phyloP scores from a whole-genome alignment of 106 monocot genomes.

The Apostasia shenzhenica region DNA sequence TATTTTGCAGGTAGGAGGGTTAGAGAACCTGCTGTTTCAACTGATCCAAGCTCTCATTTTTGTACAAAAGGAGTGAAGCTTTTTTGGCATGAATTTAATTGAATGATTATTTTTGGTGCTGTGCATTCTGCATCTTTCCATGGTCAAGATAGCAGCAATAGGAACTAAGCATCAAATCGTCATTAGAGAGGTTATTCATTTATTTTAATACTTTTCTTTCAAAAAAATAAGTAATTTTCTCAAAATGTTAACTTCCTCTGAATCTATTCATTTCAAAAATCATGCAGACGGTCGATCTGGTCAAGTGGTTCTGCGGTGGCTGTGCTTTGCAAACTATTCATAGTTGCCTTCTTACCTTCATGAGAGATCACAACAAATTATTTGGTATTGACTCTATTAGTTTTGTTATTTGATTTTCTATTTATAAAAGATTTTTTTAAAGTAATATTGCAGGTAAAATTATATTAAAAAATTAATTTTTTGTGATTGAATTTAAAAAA shows the following conservation, averaged over 20 bases:
- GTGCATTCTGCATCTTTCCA: slow-evolving; percentile 89
- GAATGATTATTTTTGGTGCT: slow-evolving; percentile 45
- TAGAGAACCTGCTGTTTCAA: too few species aligned
- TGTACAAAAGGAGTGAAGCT: too few species aligned
- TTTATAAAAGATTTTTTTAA: too few species aligned
- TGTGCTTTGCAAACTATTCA: slow-evolving; percentile 79
- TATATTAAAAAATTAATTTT: too few species aligned
- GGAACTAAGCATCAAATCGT: slow-evolving; percentile 83
- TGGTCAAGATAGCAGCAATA: slow-evolving; percentile 74
- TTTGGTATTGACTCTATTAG: too few species aligned
- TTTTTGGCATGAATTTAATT: too few species aligned
- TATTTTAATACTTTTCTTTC: background rate
- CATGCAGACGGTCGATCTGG: slow-evolving; percentile 77
- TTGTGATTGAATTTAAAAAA: too few species aligned
- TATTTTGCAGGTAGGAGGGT: too few species aligned
- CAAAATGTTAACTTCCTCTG: background rate
- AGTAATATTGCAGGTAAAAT: too few species aligned
- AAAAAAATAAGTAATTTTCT: background rate
- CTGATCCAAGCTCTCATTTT: too few species aligned
- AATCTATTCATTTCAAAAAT: background rate
- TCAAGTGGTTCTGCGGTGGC: slow-evolving; percentile 89
- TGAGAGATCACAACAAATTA: slow-evolving; percentile 31
- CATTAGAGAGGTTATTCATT: slow-evolving; percentile 75
- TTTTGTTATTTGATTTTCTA: too few species aligned
- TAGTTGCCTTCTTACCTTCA: slow-evolving; percentile 76